A percentile compares a stretch with the other conserved stretches of the same genome.
These are phyloP conservation scores for Boletus mariae DNA, from an alignment of 1,284 basidiomycete genomes.

Conservation along the genomic window DNA sequence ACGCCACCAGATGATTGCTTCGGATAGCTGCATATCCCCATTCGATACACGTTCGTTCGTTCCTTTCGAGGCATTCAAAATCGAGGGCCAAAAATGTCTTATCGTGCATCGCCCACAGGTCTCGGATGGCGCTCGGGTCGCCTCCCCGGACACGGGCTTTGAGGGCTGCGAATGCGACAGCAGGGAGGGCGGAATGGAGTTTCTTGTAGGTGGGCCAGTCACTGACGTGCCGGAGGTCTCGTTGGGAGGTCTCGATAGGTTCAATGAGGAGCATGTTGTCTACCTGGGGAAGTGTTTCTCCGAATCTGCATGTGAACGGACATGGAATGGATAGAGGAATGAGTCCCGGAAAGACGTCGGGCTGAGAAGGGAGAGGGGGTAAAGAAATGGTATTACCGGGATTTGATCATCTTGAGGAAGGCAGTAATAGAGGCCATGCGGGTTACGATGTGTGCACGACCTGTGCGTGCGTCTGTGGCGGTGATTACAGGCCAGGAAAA, in stretches of 20 bases:
- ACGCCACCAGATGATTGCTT: conserved; percentile 72
- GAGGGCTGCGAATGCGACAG: conserved; percentile 64
- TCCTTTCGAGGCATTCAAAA: conserved; percentile 78
- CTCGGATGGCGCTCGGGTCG: conserved; percentile 61
- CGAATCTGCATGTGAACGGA: conserved; percentile 44
- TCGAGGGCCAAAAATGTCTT: conserved; percentile 74
- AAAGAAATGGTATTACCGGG: conserved; percentile 42
- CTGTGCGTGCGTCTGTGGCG: conserved; percentile 70
- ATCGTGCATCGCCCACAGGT: conserved; percentile 68
- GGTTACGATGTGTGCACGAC: conserved; percentile 76
- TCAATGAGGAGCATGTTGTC: conserved; percentile 63
- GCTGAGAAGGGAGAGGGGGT: not conserved
- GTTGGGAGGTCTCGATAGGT: conserved; percentile 64
- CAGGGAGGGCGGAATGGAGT: conserved; percentile 68
- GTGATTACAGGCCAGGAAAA: conserved; percentile 86
- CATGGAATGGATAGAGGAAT: not conserved
- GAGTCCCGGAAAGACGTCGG: not conserved
- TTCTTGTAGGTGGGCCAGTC: conserved; percentile 74
- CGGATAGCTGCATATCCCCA: conserved; percentile 80
- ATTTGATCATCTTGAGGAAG: conserved; percentile 78
- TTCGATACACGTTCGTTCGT: conserved; percentile 64
- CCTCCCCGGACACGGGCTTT: conserved; percentile 67
- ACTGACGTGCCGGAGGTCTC: conserved; percentile 66
- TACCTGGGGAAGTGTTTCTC: conserved; percentile 65
- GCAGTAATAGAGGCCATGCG: conserved; percentile 64